These are phyloP conservation scores for Mycena haematopus DNA, from an alignment of 768 basidiomycete species.

Conservation along the genomic window DNA sequence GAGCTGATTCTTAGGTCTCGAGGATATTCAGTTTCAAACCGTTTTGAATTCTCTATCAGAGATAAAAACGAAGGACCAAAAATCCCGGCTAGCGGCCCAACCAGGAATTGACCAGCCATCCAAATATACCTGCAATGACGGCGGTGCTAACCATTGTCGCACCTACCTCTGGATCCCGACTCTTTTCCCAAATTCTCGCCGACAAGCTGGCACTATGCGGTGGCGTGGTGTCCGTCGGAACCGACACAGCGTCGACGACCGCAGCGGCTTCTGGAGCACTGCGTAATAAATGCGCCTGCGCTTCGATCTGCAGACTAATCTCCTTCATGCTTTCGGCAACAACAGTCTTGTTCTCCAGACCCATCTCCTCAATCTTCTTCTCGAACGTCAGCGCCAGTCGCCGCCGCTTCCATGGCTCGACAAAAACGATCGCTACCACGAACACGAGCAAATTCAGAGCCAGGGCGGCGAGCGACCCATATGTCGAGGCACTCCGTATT, in stretches of 20 bases:
- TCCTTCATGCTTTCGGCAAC: conserved; percentile 56
- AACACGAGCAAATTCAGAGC: conserved; percentile 92
- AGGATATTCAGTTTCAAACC: too few species aligned
- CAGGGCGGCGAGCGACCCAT: conserved; percentile 86
- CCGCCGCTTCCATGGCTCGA: conserved; percentile 96
- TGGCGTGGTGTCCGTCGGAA: not conserved
- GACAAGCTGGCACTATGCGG: not conserved
- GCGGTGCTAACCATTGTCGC: conserved; percentile 30
- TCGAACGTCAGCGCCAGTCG: conserved; percentile 90
- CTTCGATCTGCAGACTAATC: conserved; percentile 54
- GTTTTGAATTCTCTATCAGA: too few species aligned
- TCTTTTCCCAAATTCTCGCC: conserved; percentile 17
- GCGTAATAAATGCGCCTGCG: conserved; percentile 47
- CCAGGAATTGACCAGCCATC: conserved; percentile 38
- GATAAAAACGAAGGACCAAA: too few species aligned
- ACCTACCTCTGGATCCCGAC: conserved; percentile 33
- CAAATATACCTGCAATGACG: conserved; percentile 31
- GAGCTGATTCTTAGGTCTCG: too few species aligned
- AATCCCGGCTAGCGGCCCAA: conserved; percentile 23
- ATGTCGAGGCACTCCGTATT: conserved; percentile 93
- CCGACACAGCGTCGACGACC: conserved; percentile 7
- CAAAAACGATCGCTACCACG: conserved; percentile 84
- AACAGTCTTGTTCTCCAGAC: conserved; percentile 56
- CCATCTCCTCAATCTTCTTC: conserved; percentile 75
- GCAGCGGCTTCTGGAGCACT: conserved; percentile 30